Percentiles rank a stretch among this genome's conserved stretches.
phyloP scores from a whole-genome alignment of 306 rosid species.

The Fragaria nilgerrensis region DNA sequence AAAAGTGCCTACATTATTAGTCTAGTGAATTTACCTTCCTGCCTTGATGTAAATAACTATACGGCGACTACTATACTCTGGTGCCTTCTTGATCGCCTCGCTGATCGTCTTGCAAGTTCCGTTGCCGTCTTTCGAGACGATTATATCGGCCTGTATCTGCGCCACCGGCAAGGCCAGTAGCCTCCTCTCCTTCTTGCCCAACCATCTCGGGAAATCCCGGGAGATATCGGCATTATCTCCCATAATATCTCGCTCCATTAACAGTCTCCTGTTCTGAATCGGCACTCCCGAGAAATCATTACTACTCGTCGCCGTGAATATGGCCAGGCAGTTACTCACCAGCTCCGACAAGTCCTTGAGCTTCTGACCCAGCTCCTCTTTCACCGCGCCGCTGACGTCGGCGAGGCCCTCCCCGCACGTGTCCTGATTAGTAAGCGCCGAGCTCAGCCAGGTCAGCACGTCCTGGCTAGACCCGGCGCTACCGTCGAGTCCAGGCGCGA shows the following conservation, averaged over 20 bases:
- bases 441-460: constrained; percentile 86
- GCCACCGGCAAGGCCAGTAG: constrained; percentile 50
- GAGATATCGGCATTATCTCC: constrained; percentile 25
- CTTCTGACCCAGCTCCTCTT: constrained; percentile 41
- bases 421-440: constrained; percentile 83
- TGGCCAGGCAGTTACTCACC: constrained; percentile 76
- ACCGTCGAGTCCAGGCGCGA: background rate
- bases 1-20: background rate
- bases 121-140: constrained; percentile 66
- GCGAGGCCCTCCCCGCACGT: constrained; percentile 70
- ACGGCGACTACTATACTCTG: constrained; percentile 54
- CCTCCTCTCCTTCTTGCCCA: constrained; percentile 55
- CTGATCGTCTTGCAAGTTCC: constrained; percentile 62
- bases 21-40: constrained; percentile 67
- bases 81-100: constrained; percentile 78
- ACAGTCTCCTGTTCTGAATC: constrained; percentile 55
- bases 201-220: constrained; percentile 66
- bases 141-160: constrained; percentile 60
- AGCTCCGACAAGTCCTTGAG: constrained; percentile 64
- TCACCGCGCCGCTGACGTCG: constrained; percentile 43
- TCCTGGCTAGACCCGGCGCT: constrained; percentile 35
- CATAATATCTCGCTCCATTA: constrained; percentile 36
- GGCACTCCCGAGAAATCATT: constrained; percentile 85
- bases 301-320: constrained; percentile 39
- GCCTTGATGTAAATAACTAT: constrained; percentile 70